Base-by-base conservation (phyloP, 225 moss, liverwort and hornwort species). In the Bryoerythrophyllum caledonicum region DNA sequence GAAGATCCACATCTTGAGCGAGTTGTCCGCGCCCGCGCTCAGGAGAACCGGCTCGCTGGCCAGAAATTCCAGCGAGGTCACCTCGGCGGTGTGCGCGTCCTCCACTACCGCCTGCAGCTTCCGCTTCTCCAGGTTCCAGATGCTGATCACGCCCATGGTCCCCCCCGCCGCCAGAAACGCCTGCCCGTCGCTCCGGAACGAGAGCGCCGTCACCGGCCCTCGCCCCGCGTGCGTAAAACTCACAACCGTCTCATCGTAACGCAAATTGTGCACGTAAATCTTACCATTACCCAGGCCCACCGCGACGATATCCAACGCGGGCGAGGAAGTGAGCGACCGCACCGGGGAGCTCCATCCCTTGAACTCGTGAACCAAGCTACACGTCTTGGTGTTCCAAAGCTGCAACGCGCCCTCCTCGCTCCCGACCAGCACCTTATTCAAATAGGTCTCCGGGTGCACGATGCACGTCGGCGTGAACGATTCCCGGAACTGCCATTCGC, bases 1-100 rank as follows among this genome's bases (percentile, higher is more conserved):
- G 76, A 95, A 99, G 24, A 99, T 93, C 99, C 99, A 99, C 99
- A 95, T 99, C 93, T 99, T 99, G 40, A 99, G 70, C 10, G 99
- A 89, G 34, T 99, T 99, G 40, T 99, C 99, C 19, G 82, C 82
- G 54, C 93, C 91, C 25, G 88, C 88, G 81, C 95, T 99, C 23
- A 99, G 84, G 65, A 99, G 63, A 65, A 95, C 95, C 14, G 99
- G 99, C 68, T 99, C 99, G 76, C 81, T 90, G 2, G 91, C 91
- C 30, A 99, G 74, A 30, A 93, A 99, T 28, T 99, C 91, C 64
- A 99, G 74, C 5, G 91, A 89, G 14, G 77, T 76, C 41, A 93
- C 59, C 54, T 81, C 81, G 32, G 88, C 87, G 38, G 80, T 88
- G 67, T 99, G 99, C 7, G 93, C 99, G 67, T 91, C 93, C 74